Evolutionary conservation across 192 early-diverging fungal genomes (phyloP).

Genomic region (Rhizophagus clarus): DNA sequence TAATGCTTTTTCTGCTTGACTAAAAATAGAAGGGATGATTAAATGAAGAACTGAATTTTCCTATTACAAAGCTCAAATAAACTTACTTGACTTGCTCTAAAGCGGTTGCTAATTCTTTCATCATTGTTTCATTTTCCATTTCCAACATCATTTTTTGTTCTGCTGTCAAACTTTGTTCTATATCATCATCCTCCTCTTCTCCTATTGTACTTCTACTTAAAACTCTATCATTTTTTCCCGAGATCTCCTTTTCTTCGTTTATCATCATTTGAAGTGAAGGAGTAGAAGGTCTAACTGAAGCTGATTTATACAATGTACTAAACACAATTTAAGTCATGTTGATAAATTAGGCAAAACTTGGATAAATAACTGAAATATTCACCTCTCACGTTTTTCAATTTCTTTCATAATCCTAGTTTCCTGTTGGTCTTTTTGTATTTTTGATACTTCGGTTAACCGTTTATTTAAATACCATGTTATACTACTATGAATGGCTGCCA

Average conservation of each 20-base stretch:
- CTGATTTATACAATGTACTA: constrained; percentile 9
- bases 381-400: constrained; percentile 68
- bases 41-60: not conserved
- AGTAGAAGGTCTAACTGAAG: constrained; percentile 10
- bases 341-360: not conserved
- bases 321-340: too few species aligned
- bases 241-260: constrained; percentile 21
- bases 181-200: constrained; percentile 44
- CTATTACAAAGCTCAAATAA: not conserved
- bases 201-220: not conserved
- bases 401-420: constrained; percentile 65
- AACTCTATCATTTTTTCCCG: not conserved
- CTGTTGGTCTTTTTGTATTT: constrained; percentile 73
- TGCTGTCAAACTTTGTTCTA: constrained; percentile 50
- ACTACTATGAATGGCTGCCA: constrained; percentile 69
- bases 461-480: constrained; percentile 71
- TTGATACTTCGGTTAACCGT: constrained; percentile 63
- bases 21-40: constrained; percentile 1
- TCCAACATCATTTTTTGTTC: constrained; percentile 67
- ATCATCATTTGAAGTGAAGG: constrained; percentile 14
- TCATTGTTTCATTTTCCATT: constrained; percentile 67
- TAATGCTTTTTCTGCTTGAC: constrained; percentile 66
- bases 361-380: constrained; percentile 29
- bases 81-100: constrained; percentile 62
- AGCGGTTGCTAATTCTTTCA: constrained; percentile 70